These are phyloP conservation scores for Jacaranda mimosifolia DNA, from an alignment of 257 asterid species.

Conservation along the genomic window DNA sequence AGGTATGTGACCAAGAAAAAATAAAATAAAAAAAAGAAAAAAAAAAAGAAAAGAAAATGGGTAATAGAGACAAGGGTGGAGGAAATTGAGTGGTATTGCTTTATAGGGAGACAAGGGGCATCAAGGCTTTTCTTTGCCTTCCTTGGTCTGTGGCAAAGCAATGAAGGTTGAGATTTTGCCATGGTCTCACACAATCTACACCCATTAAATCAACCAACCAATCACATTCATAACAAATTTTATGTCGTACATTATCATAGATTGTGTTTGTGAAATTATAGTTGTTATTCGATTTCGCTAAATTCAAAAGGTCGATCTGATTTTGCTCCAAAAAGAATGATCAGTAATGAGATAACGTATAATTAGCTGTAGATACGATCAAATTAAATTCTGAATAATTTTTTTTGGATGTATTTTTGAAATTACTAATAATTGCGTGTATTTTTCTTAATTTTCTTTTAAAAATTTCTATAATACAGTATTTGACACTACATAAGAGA, in stretches of 20 bases:
- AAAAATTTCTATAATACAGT: no score
- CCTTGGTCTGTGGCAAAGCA: constrained; percentile 51
- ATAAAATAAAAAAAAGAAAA: neutral
- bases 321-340: neutral
- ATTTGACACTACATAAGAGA: no score
- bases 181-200: constrained; percentile 35
- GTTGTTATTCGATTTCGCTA: constrained; percentile 14
- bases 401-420: no score
- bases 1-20: constrained; percentile 21
- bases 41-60: neutral
- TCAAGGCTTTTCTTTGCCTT: constrained; percentile 47
- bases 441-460: no score
- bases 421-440: no score
- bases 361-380: no score
- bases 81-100: constrained; percentile 51
- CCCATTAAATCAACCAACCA: constrained; percentile 38
- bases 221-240: neutral
- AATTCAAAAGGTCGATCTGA: neutral
- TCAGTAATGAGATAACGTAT: no score
- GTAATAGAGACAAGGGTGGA: constrained; percentile 35
- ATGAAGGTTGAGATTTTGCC: constrained; percentile 27
- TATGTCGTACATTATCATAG: constrained; percentile 7
- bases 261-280: constrained; percentile 14
- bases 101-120: constrained; percentile 65
- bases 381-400: no score